Percentiles rank a stretch among this genome's conserved stretches.
Evolutionary conservation across 116 monocot genomes (phyloP).

Genomic region (Dioscorea cayenensis): DNA sequence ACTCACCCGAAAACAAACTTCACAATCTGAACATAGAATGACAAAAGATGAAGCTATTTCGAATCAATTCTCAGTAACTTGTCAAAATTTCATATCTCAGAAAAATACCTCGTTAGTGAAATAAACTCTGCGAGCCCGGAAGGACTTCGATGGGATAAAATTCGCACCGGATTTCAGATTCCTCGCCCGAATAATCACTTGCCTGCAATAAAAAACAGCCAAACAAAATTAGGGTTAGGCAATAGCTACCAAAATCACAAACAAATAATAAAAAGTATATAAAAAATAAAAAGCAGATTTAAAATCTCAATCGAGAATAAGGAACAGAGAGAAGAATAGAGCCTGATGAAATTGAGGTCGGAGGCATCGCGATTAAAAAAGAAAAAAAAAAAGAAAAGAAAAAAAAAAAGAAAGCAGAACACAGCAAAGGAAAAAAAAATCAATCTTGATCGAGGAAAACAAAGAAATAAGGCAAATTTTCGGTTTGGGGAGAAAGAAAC

Average conservation of each 20-base stretch:
- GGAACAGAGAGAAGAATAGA: not conserved
- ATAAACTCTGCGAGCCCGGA: conserved; percentile 59
- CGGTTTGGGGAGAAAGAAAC: not conserved
- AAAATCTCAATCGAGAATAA: not conserved
- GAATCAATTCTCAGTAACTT: too few relatives aligned
- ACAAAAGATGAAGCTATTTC: too few relatives aligned
- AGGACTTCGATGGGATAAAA: conserved; percentile 82
- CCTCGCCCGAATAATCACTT: conserved; percentile 85
- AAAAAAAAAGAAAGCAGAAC: not conserved
- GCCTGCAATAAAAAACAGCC: conserved; percentile 36
- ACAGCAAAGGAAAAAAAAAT: too few relatives aligned
- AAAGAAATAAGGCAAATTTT: not conserved
- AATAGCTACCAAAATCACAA: not conserved
- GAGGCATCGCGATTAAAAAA: not conserved
- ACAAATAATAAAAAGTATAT: not conserved
- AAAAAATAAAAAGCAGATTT: not conserved
- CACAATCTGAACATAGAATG: too few relatives aligned
- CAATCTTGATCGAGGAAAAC: too few relatives aligned
- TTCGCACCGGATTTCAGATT: conserved; percentile 64
- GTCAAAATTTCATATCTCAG: not conserved
- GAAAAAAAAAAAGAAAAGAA: not conserved
- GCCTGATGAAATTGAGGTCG: conserved; percentile 2
- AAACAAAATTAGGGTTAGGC: not conserved
- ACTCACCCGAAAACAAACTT: too few relatives aligned
- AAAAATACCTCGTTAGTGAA: conserved; percentile 84